Evolutionary conservation across 805 yeast species (phyloP), one percentile per base, ranked within the genome.

Genomic region (Kuraishia hungarica): DNA sequence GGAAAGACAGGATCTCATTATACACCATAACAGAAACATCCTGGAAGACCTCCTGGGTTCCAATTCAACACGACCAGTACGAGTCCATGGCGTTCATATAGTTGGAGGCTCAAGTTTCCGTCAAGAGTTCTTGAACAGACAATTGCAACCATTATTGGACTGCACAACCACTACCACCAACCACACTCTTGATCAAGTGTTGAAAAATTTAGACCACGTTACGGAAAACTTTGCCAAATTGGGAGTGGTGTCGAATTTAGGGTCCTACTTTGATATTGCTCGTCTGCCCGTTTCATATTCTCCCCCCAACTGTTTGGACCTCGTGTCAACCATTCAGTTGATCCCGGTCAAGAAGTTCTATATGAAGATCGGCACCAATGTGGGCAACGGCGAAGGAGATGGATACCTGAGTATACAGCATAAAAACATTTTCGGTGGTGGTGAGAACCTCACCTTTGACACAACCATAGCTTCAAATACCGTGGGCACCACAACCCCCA

Each of bases 351-450:
- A 89, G 61, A 78, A 80, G 60, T 87, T 91, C 62, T 78, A 80
- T 57, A 92, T 96, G 54, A 88, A 87, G 62, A 89, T 97, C 1
- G 99, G 99, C 2, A 94, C 98, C 1, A 92, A 91, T 68, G 81
- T 94, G 7, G 98, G 98, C 1, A 93, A 94, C 65, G 96, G 96
- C 35, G 98, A 94, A 72, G 99, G 97, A 29, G 94, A 89, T 65
- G 98, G 97, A 1, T 91, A 92, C 64, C 77, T 90, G 51, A 85
- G 89, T 35, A 81, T 92, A 55, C 91, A 83, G 67, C 73, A 79
- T 65, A 74, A 74, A 54, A 81, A 81, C 61, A 63, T 81, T 20
- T 78, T 80, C 68, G 86, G 85, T 0, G 86, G 85, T 10, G 84
- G 79, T 2, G 86, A 81, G 59, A 68, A 67, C 43, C 59, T 81